These are phyloP conservation scores for Acorus gramineus DNA, from an alignment of 106 monocot genomes.

Conservation along the genomic window DNA sequence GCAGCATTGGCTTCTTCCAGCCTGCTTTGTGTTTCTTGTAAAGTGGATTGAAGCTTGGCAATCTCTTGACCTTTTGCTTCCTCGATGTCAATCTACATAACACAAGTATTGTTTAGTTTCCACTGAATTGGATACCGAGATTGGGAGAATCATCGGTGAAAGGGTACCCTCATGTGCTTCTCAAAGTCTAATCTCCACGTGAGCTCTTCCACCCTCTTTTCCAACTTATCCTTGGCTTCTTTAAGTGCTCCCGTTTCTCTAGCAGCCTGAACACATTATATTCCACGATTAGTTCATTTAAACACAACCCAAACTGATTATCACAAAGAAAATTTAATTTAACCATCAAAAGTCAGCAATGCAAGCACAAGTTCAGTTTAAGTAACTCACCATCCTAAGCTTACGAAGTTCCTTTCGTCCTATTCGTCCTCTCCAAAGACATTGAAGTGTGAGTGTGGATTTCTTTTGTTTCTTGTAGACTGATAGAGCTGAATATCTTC, in stretches of 20 bases:
- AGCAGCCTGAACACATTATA: slow-evolving; percentile 55
- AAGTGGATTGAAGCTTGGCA: slow-evolving; percentile 42
- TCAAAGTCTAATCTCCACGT: slow-evolving; percentile 91
- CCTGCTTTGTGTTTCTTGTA: slow-evolving; percentile 65
- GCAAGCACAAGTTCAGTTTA: not conserved
- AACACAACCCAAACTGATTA: not conserved
- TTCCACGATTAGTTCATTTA: not conserved
- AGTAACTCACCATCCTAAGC: slow-evolving; percentile 65
- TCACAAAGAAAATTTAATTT: too few relatives aligned
- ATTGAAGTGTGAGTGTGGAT: slow-evolving; percentile 62
- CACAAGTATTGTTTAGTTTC: not conserved
- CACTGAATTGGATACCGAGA: not conserved
- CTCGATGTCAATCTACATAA: slow-evolving; percentile 68
- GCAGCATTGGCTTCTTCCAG: slow-evolving; percentile 57
- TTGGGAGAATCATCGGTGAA: not conserved
- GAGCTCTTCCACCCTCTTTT: slow-evolving; percentile 94
- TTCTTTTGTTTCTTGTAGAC: slow-evolving; percentile 59
- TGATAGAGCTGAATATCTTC: slow-evolving; percentile 50
- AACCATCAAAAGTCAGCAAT: not conserved
- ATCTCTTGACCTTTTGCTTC: slow-evolving; percentile 89
- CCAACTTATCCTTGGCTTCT: slow-evolving; percentile 95
- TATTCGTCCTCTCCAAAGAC: slow-evolving; percentile 88
- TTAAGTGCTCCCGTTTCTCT: slow-evolving; percentile 91
- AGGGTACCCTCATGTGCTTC: slow-evolving; percentile 71
- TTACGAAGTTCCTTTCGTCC: slow-evolving; percentile 85